Evolutionary conservation across 1,284 basidiomycete genomes (phyloP), one percentile per base, ranked within the genome.

Genomic region (Ustilago nuda): DNA sequence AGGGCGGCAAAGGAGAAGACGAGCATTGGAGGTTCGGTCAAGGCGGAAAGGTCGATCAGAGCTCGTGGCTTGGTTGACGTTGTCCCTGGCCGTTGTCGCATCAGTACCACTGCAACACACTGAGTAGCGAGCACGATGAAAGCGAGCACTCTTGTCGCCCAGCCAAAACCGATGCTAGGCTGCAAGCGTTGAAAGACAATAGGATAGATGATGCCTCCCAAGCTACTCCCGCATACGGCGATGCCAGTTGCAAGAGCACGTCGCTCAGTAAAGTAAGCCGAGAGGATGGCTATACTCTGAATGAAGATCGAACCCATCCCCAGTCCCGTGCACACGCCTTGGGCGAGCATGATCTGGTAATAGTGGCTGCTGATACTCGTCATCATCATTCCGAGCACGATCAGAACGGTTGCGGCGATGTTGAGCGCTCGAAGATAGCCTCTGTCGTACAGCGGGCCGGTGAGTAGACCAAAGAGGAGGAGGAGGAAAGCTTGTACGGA

Each of bases 361-460:
- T 41, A 41, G 7, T 41, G 39, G 9, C n/a, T 41, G 39, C 39
- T 41, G 15, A 41, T 41, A 17, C 39, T 41, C n/a, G 39, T 41
- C 39, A 41, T 41, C 39, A 41, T 41, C 39, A 41, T 41, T 41
- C 39, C 39, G 39, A 41, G 39, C n/a, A 41, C 39, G 39, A 41
- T 41, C 11, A 41, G 39, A 12, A 41, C 7, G 13, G 39, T 41
- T 12, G 13, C 39, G 39, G 39, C n/a, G 39, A 41, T 15, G 39
- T 41, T 41, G 39, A 41, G 39, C 39, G 39, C 39, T 12, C 39
- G 39, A 7, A 41, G 39, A 41, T 41, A 41, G 39, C 39, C 39
- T 41, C 39, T 41, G 15, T 41, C 39, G 15, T 41, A 41, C 13
- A 41, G 39, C 39, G 39, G 39, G 15, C 39, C 39, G 13, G 39